phyloP scores from a whole-genome alignment of 1,284 basidiomycete species.

The Cutaneotrichosporon mucoides region DNA sequence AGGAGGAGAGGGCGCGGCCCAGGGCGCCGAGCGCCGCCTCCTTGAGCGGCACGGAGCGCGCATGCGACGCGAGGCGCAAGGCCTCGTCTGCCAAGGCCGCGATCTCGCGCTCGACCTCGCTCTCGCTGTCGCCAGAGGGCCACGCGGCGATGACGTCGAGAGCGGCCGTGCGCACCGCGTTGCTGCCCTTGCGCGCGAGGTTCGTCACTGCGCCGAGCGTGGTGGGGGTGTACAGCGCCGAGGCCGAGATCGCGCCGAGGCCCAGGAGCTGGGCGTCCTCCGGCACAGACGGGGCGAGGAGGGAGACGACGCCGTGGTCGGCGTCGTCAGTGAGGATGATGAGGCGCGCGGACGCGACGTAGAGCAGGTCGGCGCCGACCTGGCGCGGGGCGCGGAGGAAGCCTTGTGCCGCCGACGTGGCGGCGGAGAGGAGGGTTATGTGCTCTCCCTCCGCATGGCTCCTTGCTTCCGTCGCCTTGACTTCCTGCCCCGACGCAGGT shows the following conservation, averaged over 20 bases:
- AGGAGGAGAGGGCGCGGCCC: slow-evolving; percentile 17
- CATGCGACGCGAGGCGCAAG: background rate
- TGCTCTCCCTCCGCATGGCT: too few species aligned
- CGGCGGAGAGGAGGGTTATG: background rate
- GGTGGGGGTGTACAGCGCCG: background rate
- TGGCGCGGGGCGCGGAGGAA: slow-evolving; percentile 1
- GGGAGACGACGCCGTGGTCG: background rate
- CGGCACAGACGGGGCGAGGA: slow-evolving; percentile 2
- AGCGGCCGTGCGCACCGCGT: slow-evolving; percentile 11
- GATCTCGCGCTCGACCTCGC: background rate
- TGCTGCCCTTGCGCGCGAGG: background rate
- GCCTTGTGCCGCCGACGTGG: background rate
- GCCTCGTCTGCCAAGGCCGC: background rate
- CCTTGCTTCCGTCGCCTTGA: too few species aligned
- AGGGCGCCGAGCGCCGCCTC: slow-evolving; percentile 37
- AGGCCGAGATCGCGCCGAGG: background rate
- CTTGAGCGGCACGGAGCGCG: slow-evolving; percentile 31
- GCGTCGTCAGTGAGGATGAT: background rate
- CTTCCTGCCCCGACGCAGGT: background rate
- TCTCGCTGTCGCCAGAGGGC: background rate
- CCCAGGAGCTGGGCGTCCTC: slow-evolving; percentile 17
- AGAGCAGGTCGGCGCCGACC: slow-evolving; percentile 16
- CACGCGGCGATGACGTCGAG: slow-evolving; percentile 10
- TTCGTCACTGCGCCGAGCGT: slow-evolving; percentile 2
- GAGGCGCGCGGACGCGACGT: slow-evolving; percentile 12